Conservation (phyloP, 2,329 filamentous ascomycete species). For the Corinectria fuckeliana region DNA sequence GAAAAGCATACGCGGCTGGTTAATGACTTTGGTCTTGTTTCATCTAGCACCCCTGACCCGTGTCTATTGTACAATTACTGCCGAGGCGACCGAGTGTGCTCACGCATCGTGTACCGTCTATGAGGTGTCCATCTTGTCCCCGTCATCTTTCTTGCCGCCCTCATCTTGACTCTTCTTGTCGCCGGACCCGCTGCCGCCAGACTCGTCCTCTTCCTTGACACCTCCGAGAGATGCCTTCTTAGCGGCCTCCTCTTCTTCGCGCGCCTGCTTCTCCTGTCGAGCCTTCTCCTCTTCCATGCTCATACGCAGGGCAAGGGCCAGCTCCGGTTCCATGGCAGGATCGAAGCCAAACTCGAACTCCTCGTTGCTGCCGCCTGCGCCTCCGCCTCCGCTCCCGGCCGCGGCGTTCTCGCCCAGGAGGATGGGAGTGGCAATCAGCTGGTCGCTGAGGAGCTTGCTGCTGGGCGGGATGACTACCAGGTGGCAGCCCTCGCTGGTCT, state of each 20-base stretch:
- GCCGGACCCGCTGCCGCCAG: slow-evolving; percentile 54
- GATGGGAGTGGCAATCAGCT: slow-evolving; percentile 88
- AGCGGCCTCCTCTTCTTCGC: slow-evolving; percentile 74
- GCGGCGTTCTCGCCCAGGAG: slow-evolving; percentile 77
- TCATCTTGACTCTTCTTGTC: slow-evolving; percentile 79
- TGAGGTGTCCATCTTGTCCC: slow-evolving; percentile 86
- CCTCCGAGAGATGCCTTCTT: slow-evolving; percentile 79
- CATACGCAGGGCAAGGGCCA: slow-evolving; percentile 94
- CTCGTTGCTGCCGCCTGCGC: slow-evolving; percentile 66
- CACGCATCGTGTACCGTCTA: slow-evolving; percentile 43
- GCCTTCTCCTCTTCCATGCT: slow-evolving; percentile 98
- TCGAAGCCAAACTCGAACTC: slow-evolving; percentile 83
- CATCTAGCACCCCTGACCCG: slow-evolving; percentile 36
- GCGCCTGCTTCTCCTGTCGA: slow-evolving; percentile 83
- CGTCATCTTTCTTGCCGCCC: slow-evolving; percentile 70
- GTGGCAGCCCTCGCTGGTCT: slow-evolving; percentile 88
- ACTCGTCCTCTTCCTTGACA: slow-evolving; percentile 81
- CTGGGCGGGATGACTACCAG: slow-evolving; percentile 90
- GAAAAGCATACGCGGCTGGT: slow-evolving; percentile 18
- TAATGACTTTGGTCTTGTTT: slow-evolving; percentile 37
- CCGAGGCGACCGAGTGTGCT: slow-evolving; percentile 34
- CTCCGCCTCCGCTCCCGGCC: slow-evolving; percentile 60
- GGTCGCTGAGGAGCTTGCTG: slow-evolving; percentile 89
- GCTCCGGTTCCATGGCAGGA: slow-evolving; percentile 87
- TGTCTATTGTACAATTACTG: slow-evolving; percentile 47